Evolutionary conservation across 1,284 basidiomycete genomes (phyloP).

Genomic region (Pyrrhoderma noxium): DNA sequence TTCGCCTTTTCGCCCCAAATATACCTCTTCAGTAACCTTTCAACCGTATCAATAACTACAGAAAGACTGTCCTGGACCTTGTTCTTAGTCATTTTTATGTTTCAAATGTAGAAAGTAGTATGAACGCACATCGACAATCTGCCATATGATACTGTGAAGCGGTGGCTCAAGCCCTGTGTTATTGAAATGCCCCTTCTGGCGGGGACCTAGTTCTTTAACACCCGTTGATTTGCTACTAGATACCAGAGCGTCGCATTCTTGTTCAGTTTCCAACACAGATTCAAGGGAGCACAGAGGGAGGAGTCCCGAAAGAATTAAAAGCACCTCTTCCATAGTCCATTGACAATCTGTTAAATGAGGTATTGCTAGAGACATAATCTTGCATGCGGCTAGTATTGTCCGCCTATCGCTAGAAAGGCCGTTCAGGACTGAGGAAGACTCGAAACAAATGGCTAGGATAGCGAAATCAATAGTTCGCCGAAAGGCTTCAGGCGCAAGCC

Average conservation of each 20-base stretch:
- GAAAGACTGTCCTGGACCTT: conserved; percentile 53
- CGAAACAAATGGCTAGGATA: conserved; percentile 58
- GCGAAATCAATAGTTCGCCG: conserved; percentile 64
- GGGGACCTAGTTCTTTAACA: conserved; percentile 20
- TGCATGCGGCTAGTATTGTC: conserved; percentile 56
- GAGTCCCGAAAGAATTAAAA: conserved; percentile 55
- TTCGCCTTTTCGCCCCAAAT: conserved; percentile 22
- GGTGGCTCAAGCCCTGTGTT: conserved; percentile 13
- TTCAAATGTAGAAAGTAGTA: not conserved
- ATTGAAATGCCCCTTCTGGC: no score
- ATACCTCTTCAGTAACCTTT: conserved; percentile 29
- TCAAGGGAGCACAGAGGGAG: conserved; percentile 40
- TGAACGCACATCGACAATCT: conserved; percentile 49
- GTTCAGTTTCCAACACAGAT: not conserved
- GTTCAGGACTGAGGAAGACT: conserved; percentile 57
- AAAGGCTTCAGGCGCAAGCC: conserved; percentile 51
- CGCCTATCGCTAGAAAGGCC: conserved; percentile 51
- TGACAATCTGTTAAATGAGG: conserved; percentile 35
- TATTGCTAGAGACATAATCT: conserved; percentile 40
- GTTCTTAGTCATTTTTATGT: not conserved
- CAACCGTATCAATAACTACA: conserved; percentile 32
- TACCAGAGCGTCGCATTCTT: conserved; percentile 9
- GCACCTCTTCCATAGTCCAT: conserved; percentile 57
- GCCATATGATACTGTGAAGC: conserved; percentile 53
- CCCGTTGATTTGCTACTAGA: conserved; percentile 8